Evolutionary conservation across 495 filamentous ascomycete genomes (phyloP).

Genomic region (Echria macrotheca): DNA sequence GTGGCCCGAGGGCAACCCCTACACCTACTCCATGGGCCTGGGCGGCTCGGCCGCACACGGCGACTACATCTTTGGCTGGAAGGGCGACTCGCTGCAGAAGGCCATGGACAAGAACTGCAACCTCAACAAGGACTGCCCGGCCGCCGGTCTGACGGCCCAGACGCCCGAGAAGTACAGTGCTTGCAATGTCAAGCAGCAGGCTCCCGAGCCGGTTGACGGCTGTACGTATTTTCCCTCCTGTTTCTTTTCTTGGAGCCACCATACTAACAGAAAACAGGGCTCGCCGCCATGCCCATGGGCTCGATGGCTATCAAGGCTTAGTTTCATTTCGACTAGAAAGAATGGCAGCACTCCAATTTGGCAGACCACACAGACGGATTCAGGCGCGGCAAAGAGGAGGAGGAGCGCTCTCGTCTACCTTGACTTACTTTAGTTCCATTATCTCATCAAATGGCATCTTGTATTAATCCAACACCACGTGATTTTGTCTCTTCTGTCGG

Average conservation of each 20-base stretch:
- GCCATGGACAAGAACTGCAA: conserved; percentile 58
- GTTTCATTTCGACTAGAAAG: neutral
- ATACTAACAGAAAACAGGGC: conserved; percentile 29
- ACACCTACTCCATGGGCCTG: conserved; percentile 47
- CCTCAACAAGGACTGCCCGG: conserved; percentile 44
- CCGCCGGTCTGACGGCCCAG: conserved; percentile 42
- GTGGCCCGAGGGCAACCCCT: conserved; percentile 56
- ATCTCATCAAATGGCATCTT: neutral
- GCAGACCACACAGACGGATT: no score
- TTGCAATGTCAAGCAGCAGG: conserved; percentile 44
- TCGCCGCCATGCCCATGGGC: conserved; percentile 47
- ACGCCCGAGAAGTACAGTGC: conserved; percentile 40
- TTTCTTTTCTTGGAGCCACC: neutral
- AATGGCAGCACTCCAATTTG: no score
- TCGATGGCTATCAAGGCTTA: conserved; percentile 49
- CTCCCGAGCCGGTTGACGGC: conserved; percentile 46
- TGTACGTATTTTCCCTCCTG: conserved; percentile 32
- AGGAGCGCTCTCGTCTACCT: neutral
- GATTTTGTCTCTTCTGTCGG: neutral
- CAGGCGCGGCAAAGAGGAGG: no score
- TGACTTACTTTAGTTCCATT: neutral
- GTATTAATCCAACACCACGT: neutral
- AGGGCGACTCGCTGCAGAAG: conserved; percentile 56
- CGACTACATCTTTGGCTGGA: conserved; percentile 79
- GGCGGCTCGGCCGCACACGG: conserved; percentile 55